phyloP scores from a whole-genome alignment of 768 basidiomycete genomes.

The Phaeolepiota aurea region DNA sequence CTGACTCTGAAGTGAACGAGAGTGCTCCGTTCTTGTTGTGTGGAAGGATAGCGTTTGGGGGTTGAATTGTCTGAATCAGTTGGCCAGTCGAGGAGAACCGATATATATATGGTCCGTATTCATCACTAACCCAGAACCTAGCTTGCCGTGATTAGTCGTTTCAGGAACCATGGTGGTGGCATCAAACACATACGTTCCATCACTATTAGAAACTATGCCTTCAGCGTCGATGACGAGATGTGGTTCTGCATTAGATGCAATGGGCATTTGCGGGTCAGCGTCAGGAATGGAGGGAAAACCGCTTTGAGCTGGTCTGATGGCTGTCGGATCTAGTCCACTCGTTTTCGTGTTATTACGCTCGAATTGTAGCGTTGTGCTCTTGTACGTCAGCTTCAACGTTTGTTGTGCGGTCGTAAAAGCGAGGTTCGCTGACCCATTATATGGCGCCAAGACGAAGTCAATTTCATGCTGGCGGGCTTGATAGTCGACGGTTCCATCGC shows the following conservation, averaged over 20 bases:
- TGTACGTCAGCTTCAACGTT: slow-evolving; percentile 44
- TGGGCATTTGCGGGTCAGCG: slow-evolving; percentile 38
- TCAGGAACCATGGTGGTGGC: neutral
- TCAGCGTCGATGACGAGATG: slow-evolving; percentile 50
- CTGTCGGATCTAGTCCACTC: slow-evolving; percentile 47
- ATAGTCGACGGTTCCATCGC: slow-evolving; percentile 49
- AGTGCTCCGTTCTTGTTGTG: slow-evolving; percentile 29
- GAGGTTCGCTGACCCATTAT: slow-evolving; percentile 36
- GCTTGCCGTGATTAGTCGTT: neutral
- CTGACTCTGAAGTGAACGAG: slow-evolving; percentile 40
- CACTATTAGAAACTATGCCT: slow-evolving; percentile 45
- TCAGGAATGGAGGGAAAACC: slow-evolving; percentile 19
- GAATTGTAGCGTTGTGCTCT: slow-evolving; percentile 36
- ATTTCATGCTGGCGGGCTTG: slow-evolving; percentile 57
- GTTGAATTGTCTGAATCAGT: slow-evolving; percentile 48
- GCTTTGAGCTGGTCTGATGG: slow-evolving; percentile 29
- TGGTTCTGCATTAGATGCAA: slow-evolving; percentile 29
- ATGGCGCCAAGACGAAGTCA: slow-evolving; percentile 50
- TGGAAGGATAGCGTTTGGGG: slow-evolving; percentile 50
- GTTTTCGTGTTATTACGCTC: slow-evolving; percentile 39
- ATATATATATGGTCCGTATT: slow-evolving; percentile 65
- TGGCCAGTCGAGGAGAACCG: slow-evolving; percentile 36
- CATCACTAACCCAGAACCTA: slow-evolving; percentile 60
- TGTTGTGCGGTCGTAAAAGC: slow-evolving; percentile 39
- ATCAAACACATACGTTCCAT: slow-evolving; percentile 41